phyloP scores from a whole-genome alignment of 805 yeast genomes.

The Sugiyamaella smithiae region DNA sequence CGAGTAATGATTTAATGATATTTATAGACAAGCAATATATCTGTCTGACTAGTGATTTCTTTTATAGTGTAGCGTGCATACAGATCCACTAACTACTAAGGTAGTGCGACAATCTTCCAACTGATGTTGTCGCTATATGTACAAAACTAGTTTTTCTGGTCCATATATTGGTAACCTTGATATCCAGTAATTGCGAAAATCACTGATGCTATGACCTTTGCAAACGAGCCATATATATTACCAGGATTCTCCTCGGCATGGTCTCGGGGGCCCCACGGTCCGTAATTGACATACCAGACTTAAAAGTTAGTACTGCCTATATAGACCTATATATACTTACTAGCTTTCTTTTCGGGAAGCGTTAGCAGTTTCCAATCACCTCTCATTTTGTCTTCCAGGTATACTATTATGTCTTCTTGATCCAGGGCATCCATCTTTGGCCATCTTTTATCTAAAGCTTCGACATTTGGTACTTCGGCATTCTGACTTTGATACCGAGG shows the following conservation, averaged over 20 bases:
- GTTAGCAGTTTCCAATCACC: slow-evolving; percentile 35
- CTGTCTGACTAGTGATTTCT: no score
- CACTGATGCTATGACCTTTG: slow-evolving; percentile 22
- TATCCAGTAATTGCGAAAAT: slow-evolving; percentile 28
- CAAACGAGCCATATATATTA: slow-evolving; percentile 25
- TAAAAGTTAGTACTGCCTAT: not conserved
- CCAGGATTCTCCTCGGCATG: slow-evolving; percentile 21
- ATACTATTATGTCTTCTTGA: slow-evolving; percentile 37
- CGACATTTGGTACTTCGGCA: slow-evolving; percentile 31
- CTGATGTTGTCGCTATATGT: not conserved
- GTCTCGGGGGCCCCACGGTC: slow-evolving; percentile 38
- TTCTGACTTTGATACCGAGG: slow-evolving; percentile 6
- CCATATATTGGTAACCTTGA: no score
- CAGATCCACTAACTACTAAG: not conserved
- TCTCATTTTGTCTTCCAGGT: slow-evolving; percentile 35
- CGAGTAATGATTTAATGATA: not conserved
- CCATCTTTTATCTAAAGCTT: slow-evolving; percentile 33
- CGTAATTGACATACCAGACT: slow-evolving; percentile 33
- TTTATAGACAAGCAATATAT: not conserved
- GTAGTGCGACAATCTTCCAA: not conserved
- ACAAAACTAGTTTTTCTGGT: not conserved
- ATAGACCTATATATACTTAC: no score
- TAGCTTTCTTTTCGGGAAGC: slow-evolving; percentile 34
- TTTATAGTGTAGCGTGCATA: no score
- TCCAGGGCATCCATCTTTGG: slow-evolving; percentile 33